Percentiles rank a stretch among this genome's conserved stretches.
Conservation (phyloP, 2,329 filamentous ascomycete species). For the Dothistroma pini region DNA sequence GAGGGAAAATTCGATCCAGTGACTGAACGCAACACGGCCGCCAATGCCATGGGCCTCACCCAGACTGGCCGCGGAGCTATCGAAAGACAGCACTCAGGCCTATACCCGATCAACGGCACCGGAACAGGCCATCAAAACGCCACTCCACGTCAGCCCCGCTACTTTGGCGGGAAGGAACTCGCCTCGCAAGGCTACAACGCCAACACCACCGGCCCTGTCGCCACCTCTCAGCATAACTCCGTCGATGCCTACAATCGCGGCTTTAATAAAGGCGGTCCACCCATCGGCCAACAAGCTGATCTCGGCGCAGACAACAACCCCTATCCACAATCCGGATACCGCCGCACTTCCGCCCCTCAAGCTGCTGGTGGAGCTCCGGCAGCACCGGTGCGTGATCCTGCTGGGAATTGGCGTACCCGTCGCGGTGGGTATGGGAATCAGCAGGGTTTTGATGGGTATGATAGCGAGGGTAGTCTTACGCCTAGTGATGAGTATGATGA, state of each 20-base stretch:
- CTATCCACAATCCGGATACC: constrained; percentile 20
- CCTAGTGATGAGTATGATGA: constrained; percentile 28
- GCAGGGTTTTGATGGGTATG: constrained; percentile 15
- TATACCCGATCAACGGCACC: constrained; percentile 1
- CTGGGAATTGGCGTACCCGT: constrained; percentile 3
- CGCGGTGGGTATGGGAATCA: constrained; percentile 1
- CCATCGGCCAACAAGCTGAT: constrained; percentile 20
- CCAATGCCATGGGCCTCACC: constrained; percentile 19
- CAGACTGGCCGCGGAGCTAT: constrained; percentile 16
- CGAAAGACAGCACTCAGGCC: constrained; percentile 3
- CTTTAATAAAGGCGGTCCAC: constrained; percentile 25
- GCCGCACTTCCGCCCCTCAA: constrained; percentile 12
- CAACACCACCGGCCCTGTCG: neutral
- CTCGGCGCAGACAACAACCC: constrained; percentile 3
- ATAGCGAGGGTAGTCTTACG: constrained; percentile 25
- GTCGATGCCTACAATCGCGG: constrained; percentile 22
- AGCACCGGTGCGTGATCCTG: neutral
- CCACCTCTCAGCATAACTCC: neutral
- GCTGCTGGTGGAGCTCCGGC: constrained; percentile 8
- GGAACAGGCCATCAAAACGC: neutral
- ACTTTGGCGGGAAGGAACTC: neutral
- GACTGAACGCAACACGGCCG: constrained; percentile 15
- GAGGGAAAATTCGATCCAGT: constrained; percentile 15
- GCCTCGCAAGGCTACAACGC: constrained; percentile 5
- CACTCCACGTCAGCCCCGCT: constrained; percentile 7